Percentiles rank a stretch among this genome's conserved stretches.
Conservation (phyloP, 2,329 filamentous ascomycete species). For the Myotisia sp. region DNA sequence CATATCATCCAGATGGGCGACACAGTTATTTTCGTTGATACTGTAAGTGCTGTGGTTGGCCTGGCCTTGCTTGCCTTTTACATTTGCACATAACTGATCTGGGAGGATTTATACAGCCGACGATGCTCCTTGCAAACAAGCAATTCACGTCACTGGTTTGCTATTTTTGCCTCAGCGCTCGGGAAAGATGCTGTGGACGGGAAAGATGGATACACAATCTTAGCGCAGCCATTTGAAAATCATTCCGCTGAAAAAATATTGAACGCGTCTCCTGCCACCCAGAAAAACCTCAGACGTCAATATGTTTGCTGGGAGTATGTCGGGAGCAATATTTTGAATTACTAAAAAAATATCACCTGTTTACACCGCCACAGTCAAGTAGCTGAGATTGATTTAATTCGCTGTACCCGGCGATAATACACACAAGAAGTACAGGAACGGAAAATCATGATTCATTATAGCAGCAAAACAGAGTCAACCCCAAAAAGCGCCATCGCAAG, state of each 20-base stretch:
- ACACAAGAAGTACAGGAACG: too few relatives aligned
- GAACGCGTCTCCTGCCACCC: neutral
- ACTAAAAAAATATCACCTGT: conserved; percentile 1
- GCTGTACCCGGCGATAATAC: too few relatives aligned
- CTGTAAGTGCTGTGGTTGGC: conserved; percentile 19
- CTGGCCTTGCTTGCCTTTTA: neutral
- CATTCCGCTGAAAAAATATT: neutral
- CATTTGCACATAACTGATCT: too few relatives aligned
- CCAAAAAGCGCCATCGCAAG: too few relatives aligned
- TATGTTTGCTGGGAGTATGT: conserved; percentile 29
- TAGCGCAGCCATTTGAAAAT: conserved; percentile 10
- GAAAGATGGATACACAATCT: conserved; percentile 27
- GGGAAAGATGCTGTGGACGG: conserved; percentile 26
- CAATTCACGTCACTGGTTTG: conserved; percentile 20
- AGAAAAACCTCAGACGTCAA: too few relatives aligned
- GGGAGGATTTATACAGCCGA: too few relatives aligned
- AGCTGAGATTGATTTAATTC: too few relatives aligned
- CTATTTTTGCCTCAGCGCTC: conserved; percentile 21
- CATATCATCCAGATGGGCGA: conserved; percentile 28
- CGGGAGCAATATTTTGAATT: conserved; percentile 14
- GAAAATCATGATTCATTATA: too few relatives aligned
- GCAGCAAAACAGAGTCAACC: too few relatives aligned
- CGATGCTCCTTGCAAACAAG: conserved; percentile 4
- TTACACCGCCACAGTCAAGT: too few relatives aligned
- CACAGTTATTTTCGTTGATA: conserved; percentile 21